Evolutionary conservation across 1,139 yeast species (phyloP), one percentile per base, ranked within the genome.

Genomic region (Saccharomycopsis crataegensis): DNA sequence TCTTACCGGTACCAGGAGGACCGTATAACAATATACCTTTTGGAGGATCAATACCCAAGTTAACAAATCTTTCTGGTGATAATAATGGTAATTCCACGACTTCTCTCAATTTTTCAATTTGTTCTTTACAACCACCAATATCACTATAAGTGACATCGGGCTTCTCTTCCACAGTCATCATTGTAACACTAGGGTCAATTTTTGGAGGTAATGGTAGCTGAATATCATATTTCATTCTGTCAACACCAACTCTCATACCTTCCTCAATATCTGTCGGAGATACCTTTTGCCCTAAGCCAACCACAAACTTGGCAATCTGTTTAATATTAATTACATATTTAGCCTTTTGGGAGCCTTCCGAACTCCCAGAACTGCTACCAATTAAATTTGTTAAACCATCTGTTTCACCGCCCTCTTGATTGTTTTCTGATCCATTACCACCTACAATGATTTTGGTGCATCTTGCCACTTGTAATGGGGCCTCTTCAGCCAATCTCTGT

Each of bases 91-190:
- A 76, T 70, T 93, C 99, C 41, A 93, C 99, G 62, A 93, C 99
- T 70, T 93, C 99, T 67, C 99, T 80, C 62, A 93, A 78, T 72
- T 93, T 93, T 68, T 93, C 99, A 66, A 93, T 91, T 70, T 93
- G 99, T 58, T 93, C 98, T 73, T 93, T 93, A 70, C 96, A 89
- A 34, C 99, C 99, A 63, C 99, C 99, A 58, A 93, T 93, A 69
- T 93, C 99, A 59, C 86, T 80, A 66, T 86, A 86, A 11, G 94
- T 86, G 41, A 86, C 93, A 70, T 86, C 94, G 16, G 99, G 99
- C 70, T 93, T 93, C 69, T 93, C 99, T 70, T 93, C 99, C 52
- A 93, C 99, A 1, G 98, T 91, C 99, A 93, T 93, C 99, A 93
- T 93, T n/a, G 99, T 93, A 53, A 93, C 99, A 16, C 91, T 81